These are phyloP conservation scores for Hemileccinum rubropunctum DNA, from an alignment of 768 basidiomycete genomes.

Conservation along the genomic window DNA sequence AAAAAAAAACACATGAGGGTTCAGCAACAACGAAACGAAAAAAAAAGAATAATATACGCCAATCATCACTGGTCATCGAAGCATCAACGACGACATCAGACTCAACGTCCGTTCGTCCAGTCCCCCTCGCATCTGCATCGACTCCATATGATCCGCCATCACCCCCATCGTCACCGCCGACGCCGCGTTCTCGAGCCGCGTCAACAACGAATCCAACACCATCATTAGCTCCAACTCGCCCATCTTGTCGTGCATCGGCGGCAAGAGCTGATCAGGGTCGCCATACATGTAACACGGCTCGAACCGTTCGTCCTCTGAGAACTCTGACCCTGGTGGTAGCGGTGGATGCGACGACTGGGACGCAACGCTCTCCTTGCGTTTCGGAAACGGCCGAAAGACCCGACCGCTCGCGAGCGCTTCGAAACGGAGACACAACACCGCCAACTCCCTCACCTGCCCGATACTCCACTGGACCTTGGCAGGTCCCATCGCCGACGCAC, in stretches of 20 bases:
- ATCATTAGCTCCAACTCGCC: slow-evolving; percentile 69
- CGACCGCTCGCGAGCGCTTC: slow-evolving; percentile 70
- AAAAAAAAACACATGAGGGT: too few species aligned
- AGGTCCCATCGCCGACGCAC: slow-evolving; percentile 3
- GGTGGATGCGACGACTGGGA: slow-evolving; percentile 4
- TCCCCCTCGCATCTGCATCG: slow-evolving; percentile 35
- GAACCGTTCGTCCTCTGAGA: slow-evolving; percentile 20
- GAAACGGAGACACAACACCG: slow-evolving; percentile 69
- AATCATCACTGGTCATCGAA: slow-evolving; percentile 22
- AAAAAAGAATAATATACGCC: slow-evolving; percentile 1
- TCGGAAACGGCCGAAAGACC: slow-evolving; percentile 49
- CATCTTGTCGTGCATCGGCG: slow-evolving; percentile 65
- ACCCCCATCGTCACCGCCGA: slow-evolving; percentile 25
- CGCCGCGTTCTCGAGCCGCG: slow-evolving; percentile 75
- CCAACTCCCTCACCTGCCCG: slow-evolving; percentile 73
- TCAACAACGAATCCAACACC: slow-evolving; percentile 72
- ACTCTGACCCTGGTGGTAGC: slow-evolving; percentile 7
- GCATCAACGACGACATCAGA: slow-evolving; percentile 37
- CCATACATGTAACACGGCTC: slow-evolving; percentile 46
- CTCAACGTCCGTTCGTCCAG: slow-evolving; percentile 50
- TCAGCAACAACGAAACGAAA: neutral
- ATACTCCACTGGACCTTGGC: slow-evolving; percentile 62
- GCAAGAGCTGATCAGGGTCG: slow-evolving; percentile 63
- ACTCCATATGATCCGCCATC: slow-evolving; percentile 24
- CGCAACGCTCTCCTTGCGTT: slow-evolving; percentile 31